Evolutionary conservation across 2,329 filamentous ascomycete genomes (phyloP), one percentile per base, ranked within the genome.

Genomic region (Aureobasidium sp.): DNA sequence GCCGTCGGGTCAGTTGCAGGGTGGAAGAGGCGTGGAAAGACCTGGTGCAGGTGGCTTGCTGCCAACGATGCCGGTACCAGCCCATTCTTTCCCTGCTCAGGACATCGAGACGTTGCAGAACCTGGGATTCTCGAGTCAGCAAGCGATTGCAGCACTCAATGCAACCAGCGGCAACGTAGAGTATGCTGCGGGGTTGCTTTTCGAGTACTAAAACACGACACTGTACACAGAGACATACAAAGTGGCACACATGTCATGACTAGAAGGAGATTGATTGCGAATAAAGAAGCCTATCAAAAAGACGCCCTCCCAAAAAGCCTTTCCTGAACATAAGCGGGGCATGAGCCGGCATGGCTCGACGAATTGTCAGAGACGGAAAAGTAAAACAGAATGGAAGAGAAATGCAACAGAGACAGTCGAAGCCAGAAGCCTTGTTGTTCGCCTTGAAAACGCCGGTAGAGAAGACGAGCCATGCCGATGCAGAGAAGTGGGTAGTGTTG

Each of bases 151-250:
- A 1, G 78, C 78, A 29, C 63, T 80, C 62, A 78, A 78, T 65
- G 73, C 74, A 9, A 79, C 77, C 17, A 73, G 74, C n/a, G 77
- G 77, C 1, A 76, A 79, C 62, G 76, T 78, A 8, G 78, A 79
- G 55, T 70, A 77, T 62, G 78, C 78, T 7, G 78, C 78, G 25
- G 76, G 74, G 10, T 70, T 79, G 23, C 63, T 79, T 38, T 78
- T 79, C 58, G 74, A 78, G 53, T 67, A 71, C 57, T 73, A 62
- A 70, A 31, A 58, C 31, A 29, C 31, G 10, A 35, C n/a, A 40
- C 23, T 38, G 33, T 38, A 40, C 37, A 43, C n/a, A 55, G 23
- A 27, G 21, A 31, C 25, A 33, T 15, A 46, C 2, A 21, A 42
- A n/a, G n/a, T 23, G 11, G 37, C 23, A 45, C 25, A 40, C 27